Base-by-base conservation (phyloP, 176 grass and related monocot species). In the Phoenix dactylifera region DNA sequence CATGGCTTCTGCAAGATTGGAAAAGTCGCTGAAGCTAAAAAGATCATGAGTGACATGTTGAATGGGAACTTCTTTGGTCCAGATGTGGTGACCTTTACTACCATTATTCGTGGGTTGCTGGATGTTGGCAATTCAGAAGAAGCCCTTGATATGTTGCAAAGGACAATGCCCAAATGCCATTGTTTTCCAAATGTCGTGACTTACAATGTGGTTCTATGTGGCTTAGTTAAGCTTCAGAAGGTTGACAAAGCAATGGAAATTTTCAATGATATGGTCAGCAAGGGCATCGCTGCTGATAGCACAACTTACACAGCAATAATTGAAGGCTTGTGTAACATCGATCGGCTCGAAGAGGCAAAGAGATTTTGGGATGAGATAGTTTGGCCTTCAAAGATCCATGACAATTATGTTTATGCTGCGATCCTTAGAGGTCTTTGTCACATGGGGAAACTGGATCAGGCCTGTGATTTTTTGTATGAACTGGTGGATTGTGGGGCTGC, bases 1-100 rank as follows among this genome's bases (percentile, higher is more conserved):
- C 87, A 97, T 60, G 84, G 92, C 24, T 97, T 91, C 53, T 97
- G 87, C 75, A 97, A 91, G 50, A 77, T 87, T 35, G 78, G 87
- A 26, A 77, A 72, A 52, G 24, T 71, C n/a, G 61, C 55, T 14
- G 87, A 97, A 73, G 87, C 92, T 26, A 80, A 77, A 64, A 85
- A 73, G 74, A 97, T 97, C 57, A 32, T 91, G 51, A 62, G 85
- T 7, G 92, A 97, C 50, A 97, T 91, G 84, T 59, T 83, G 16
- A 85, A 70, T 0, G 87, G 84, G n/a, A 91, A 77, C 26, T 88
- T 83, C 55, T 91, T 72, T 54, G 60, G 74, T 65, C 87, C 84
- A 23, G 84, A 97, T 28, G 87, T 85, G 24, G 87, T 91, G 52
- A 88, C 84, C 4, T 97, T 97, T 70, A 91, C 92, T 50, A 88